Evolutionary conservation across 441 rosid species (phyloP).

Genomic region (Erodium moschatum): DNA sequence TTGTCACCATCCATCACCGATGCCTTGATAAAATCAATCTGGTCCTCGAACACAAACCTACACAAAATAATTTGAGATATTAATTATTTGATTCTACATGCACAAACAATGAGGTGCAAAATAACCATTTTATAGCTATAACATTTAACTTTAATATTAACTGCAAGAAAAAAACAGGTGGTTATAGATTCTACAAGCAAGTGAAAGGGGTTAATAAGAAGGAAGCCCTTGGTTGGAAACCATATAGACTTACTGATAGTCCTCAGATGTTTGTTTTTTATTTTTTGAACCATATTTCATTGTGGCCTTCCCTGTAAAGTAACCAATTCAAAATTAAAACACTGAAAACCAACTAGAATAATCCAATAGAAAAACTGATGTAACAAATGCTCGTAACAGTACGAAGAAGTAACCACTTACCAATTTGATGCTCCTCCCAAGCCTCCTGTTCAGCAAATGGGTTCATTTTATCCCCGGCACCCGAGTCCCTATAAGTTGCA

Average conservation of each 20-base stretch:
- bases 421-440: slow-evolving; percentile 98
- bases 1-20: slow-evolving; percentile 76
- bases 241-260: slow-evolving; percentile 54
- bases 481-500: slow-evolving; percentile 41
- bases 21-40: slow-evolving; percentile 74
- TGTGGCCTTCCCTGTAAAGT: slow-evolving; percentile 65
- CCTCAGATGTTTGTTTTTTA: slow-evolving; percentile 53
- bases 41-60: slow-evolving; percentile 85
- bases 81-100: slow-evolving; percentile 4
- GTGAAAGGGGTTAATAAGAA: no score
- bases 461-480: slow-evolving; percentile 76
- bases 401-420: slow-evolving; percentile 27
- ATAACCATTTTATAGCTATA: slow-evolving; percentile 4
- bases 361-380: background rate
- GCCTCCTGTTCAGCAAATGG: slow-evolving; percentile 98
- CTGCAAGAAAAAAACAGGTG: background rate
- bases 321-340: slow-evolving; percentile 20
- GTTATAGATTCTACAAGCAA: background rate
- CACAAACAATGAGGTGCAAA: slow-evolving; percentile 3
- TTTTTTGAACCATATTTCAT: slow-evolving; percentile 78
- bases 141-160: background rate
- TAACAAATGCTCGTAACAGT: slow-evolving; percentile 11
- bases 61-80: slow-evolving; percentile 4
- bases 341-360: slow-evolving; percentile 11
- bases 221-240: no score